Evolutionary conservation across 1,284 basidiomycete genomes (phyloP), one percentile per base, ranked within the genome.

Genomic region (Ceraceosorus guamensis): DNA sequence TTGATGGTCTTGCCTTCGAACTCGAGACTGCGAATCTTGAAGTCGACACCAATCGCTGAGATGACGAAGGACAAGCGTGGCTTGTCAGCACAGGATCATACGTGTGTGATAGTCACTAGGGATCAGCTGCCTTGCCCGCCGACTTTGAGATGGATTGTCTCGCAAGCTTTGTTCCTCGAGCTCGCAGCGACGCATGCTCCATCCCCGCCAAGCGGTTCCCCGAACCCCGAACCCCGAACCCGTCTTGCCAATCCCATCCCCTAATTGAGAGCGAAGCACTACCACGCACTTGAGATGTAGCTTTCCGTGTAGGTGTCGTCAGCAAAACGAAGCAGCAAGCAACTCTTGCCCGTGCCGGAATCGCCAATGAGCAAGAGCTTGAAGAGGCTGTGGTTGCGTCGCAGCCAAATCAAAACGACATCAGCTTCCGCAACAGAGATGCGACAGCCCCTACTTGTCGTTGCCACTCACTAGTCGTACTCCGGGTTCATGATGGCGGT

Each of bases 11-110:
- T 98, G 67, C 93, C 93, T 78, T 98, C 95, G 55, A 99, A 83
- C 79, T 99, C 95, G 78, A 99, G 97, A 49, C 95, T 99, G 71
- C 95, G 84, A 81, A 99, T 98, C 87, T 99, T 99, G 83, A 98
- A 99, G 82, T 99, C 95, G 60, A 98, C 75, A 47, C 78, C 77
- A 60, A 67, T 68, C 33, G 66, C 55, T 65, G 57, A 16, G 11
- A 31, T 32, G n/a, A n/a, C 33, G 41, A 46, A 11, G 43, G 10
- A 48, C 3, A 7, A 46, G 33, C 10, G 34, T 48, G 46, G 35
- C 46, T 13, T 13, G 45, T 34, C 35, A 50, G 31, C 31, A 44
- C 13, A 18, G 49, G 35, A 11, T 13, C 3, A 3, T 34, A 13
- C 33, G 24, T 24, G 24, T 24, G 24, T 24, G 24, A 24, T 24